Evolutionary conservation across 192 early-diverging fungal genomes (phyloP).

Genomic region (Gonapodya sp.): DNA sequence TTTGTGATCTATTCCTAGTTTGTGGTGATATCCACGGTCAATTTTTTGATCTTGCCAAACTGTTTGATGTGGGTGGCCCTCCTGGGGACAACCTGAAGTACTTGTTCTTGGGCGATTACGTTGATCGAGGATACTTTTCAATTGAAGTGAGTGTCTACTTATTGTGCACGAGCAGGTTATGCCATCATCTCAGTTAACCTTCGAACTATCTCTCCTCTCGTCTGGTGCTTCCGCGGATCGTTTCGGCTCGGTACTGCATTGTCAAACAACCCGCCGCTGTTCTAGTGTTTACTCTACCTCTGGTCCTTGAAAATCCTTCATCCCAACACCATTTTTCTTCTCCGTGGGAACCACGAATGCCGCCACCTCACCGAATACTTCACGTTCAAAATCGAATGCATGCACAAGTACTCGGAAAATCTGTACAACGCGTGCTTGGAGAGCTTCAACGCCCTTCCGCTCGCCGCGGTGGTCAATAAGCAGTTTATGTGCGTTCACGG

Average conservation of each 20-base stretch:
- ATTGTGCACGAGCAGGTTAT: not conserved
- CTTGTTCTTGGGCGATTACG: conserved; percentile 32
- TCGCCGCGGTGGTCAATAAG: conserved; percentile 20
- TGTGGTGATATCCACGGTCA: conserved; percentile 34
- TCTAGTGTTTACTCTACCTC: conserved; percentile 26
- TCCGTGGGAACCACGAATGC: conserved; percentile 36
- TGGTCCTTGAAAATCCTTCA: conserved; percentile 29
- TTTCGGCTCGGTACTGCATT: too few relatives aligned
- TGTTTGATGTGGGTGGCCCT: conserved; percentile 26
- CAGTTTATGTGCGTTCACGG: conserved; percentile 25
- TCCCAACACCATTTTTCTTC: conserved; percentile 25
- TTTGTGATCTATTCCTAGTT: conserved; percentile 12
- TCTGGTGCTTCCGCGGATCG: not conserved
- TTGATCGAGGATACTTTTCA: conserved; percentile 30
- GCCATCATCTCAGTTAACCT: not conserved
- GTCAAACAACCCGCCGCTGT: too few relatives aligned
- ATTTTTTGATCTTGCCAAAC: conserved; percentile 29
- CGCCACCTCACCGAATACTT: conserved; percentile 29
- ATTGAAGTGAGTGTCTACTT: conserved; percentile 15
- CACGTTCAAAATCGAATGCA: conserved; percentile 28
- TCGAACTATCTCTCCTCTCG: too few relatives aligned
- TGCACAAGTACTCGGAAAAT: conserved; percentile 21
- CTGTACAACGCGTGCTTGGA: conserved; percentile 29
- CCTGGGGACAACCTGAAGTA: conserved; percentile 22
- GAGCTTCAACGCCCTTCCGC: conserved; percentile 20